These are phyloP conservation scores for Dianthus caryophyllus DNA, from an alignment of 148 eudicot species.

Conservation along the genomic window DNA sequence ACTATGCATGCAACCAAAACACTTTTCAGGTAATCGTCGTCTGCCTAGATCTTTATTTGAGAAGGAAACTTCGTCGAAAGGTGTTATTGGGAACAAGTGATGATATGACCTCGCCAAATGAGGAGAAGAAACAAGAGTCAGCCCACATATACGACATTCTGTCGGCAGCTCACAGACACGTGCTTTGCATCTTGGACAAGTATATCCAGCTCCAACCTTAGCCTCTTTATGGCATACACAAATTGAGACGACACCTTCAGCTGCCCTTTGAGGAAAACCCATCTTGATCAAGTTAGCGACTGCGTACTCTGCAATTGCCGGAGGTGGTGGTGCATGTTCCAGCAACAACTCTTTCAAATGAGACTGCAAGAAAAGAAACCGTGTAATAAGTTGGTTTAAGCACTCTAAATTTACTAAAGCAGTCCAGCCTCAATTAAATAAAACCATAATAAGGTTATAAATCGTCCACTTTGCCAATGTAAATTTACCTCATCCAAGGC, in stretches of 20 bases:
- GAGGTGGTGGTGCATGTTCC: slow-evolving; percentile 98
- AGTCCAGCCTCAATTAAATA: not conserved
- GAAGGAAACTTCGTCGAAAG: slow-evolving; percentile 71
- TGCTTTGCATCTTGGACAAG: slow-evolving; percentile 96
- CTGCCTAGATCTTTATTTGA: slow-evolving; percentile 32
- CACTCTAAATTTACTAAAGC: not conserved
- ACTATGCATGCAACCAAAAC: slow-evolving; percentile 86
- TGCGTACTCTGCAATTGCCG: slow-evolving; percentile 97
- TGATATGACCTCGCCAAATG: slow-evolving; percentile 95
- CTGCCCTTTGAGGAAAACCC: slow-evolving; percentile 97
- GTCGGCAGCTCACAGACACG: slow-evolving; percentile 90
- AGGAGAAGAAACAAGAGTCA: slow-evolving; percentile 97
- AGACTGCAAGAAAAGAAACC: slow-evolving; percentile 38
- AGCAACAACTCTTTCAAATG: slow-evolving; percentile 84
- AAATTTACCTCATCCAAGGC: slow-evolving; percentile 89
- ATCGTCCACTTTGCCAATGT: not conserved
- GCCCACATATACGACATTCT: slow-evolving; percentile 87
- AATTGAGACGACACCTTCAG: slow-evolving; percentile 83
- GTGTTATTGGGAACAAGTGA: slow-evolving; percentile 87
- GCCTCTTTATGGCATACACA: slow-evolving; percentile 96
- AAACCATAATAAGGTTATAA: not conserved
- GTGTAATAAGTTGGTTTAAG: not conserved
- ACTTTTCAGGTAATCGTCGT: slow-evolving; percentile 43
- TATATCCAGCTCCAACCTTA: slow-evolving; percentile 89
- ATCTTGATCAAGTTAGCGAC: slow-evolving; percentile 80